These are phyloP conservation scores for Penicillium sp. DNA, from an alignment of 2,329 filamentous ascomycete species.

Conservation along the genomic window DNA sequence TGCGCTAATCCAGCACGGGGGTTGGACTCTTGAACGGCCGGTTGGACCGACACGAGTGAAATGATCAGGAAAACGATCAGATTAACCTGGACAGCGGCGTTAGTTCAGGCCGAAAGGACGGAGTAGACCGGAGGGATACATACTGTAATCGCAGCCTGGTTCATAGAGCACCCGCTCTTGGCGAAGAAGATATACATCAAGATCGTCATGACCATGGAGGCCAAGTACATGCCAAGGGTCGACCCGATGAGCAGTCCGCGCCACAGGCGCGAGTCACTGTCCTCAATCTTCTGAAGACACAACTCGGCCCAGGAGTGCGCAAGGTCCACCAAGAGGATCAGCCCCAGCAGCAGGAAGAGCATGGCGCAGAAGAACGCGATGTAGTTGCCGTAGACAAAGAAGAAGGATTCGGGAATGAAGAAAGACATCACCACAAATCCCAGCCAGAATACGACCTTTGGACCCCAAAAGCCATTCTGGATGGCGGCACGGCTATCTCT, in stretches of 20 bases:
- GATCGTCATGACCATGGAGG: conserved; percentile 88
- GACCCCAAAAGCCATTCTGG: conserved; percentile 99
- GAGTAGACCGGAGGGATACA: conserved; percentile 28
- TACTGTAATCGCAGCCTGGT: conserved; percentile 86
- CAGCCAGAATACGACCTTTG: conserved; percentile 88
- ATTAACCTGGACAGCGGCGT: conserved; percentile 63
- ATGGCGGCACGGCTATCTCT: conserved; percentile 82
- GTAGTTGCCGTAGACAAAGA: conserved; percentile 94
- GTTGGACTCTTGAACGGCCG: conserved; percentile 85
- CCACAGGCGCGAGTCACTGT: conserved; percentile 81
- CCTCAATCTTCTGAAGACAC: conserved; percentile 89
- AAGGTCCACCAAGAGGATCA: conserved; percentile 89
- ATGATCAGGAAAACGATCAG: conserved; percentile 76
- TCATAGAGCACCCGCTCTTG: conserved; percentile 78
- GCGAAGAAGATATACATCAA: conserved; percentile 98
- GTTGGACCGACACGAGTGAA: conserved; percentile 83
- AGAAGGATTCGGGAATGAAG: conserved; percentile 92
- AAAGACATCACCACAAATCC: conserved; percentile 85
- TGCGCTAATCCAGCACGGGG: conserved; percentile 93
- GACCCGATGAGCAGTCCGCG: conserved; percentile 84
- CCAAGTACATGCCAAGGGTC: conserved; percentile 88
- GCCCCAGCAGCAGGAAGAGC: conserved; percentile 86
- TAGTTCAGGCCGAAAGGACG: conserved; percentile 10
- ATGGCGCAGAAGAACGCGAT: conserved; percentile 84
- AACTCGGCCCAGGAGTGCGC: conserved; percentile 97